Evolutionary conservation across 441 rosid genomes (phyloP).

Genomic region (Euphorbia neoarborescens): DNA sequence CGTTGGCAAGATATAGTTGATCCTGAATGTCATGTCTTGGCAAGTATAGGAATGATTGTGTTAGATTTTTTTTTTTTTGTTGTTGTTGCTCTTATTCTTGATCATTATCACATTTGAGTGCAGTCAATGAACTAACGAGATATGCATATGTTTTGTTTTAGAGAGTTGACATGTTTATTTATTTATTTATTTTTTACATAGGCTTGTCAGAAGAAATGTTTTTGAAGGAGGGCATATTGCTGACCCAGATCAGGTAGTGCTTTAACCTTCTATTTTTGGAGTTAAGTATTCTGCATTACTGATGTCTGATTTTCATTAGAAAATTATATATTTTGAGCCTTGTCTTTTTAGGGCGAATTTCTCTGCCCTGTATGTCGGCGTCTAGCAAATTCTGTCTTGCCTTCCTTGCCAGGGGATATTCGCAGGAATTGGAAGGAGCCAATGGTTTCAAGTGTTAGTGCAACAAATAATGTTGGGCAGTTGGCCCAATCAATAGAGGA

Average conservation of each 20-base stretch:
- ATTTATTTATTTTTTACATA: constrained; percentile 27
- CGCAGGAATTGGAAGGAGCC: constrained; percentile 49
- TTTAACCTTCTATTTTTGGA: neutral
- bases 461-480: constrained; percentile 20
- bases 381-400: constrained; percentile 77
- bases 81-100: too few relatives aligned
- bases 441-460: constrained; percentile 26
- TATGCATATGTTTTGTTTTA: constrained; percentile 12
- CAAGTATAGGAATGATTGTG: neutral
- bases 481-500: constrained; percentile 26
- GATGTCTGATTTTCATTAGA: constrained; percentile 9
- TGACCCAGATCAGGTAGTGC: constrained; percentile 66
- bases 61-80: too few relatives aligned
- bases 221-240: constrained; percentile 89
- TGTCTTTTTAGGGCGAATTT: constrained; percentile 74
- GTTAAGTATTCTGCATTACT: constrained; percentile 1
- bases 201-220: constrained; percentile 61
- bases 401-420: constrained; percentile 48
- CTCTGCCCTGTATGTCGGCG: constrained; percentile 97
- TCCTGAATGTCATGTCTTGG: neutral
- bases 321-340: constrained; percentile 9
- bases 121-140: neutral
- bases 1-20: neutral
- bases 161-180: constrained; percentile 3
- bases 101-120: neutral